phyloP scores from a whole-genome alignment of 2,329 filamentous ascomycete genomes.

The Macrophomina phaseolina region DNA sequence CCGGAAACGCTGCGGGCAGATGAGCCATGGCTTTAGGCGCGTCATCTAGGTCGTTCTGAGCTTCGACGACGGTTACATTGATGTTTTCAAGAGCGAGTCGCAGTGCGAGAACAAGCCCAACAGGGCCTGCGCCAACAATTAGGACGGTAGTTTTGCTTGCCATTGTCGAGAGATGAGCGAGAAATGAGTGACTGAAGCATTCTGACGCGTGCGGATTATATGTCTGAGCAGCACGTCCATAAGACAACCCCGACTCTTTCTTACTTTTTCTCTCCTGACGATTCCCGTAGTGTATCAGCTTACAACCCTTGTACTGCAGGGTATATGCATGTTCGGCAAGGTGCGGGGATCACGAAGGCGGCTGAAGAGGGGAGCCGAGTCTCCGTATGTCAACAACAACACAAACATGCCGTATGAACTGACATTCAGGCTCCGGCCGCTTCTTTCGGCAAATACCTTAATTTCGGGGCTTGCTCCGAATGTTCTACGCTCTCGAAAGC shows the following conservation, averaged over 20 bases:
- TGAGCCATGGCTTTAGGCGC: constrained; percentile 52
- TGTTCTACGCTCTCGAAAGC: no score
- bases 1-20: constrained; percentile 46
- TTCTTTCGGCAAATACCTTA: neutral
- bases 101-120: constrained; percentile 49
- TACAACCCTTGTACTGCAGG: neutral
- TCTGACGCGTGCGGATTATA: neutral
- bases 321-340: neutral
- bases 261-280: neutral
- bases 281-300: neutral
- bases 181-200: neutral
- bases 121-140: constrained; percentile 49
- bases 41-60: constrained; percentile 28
- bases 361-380: constrained; percentile 6
- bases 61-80: constrained; percentile 37
- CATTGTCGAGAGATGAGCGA: neutral
- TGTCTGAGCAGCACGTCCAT: neutral
- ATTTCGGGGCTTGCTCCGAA: no score
- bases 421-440: neutral
- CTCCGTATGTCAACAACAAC: neutral
- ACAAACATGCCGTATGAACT: neutral
- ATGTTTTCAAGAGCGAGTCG: constrained; percentile 44
- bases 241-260: neutral
- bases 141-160: constrained; percentile 34
- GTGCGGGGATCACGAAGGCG: neutral